A percentile compares a stretch with the other conserved stretches of the same genome.
These are phyloP conservation scores for Ganoderma sinense DNA, from an alignment of 1,284 basidiomycete genomes.

Conservation along the genomic window DNA sequence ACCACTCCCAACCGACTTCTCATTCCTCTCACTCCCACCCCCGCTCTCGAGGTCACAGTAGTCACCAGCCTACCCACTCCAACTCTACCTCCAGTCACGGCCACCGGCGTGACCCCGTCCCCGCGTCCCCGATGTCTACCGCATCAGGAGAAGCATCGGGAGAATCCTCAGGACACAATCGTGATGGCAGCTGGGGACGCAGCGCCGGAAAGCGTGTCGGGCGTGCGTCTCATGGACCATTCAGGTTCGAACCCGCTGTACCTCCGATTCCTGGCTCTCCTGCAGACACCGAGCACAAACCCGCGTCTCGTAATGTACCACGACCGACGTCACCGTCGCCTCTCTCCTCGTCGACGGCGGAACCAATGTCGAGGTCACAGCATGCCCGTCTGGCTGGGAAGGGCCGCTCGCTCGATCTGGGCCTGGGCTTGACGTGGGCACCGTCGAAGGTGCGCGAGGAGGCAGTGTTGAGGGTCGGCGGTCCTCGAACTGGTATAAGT, in stretches of 20 bases:
- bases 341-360: slow-evolving; percentile 35
- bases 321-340: slow-evolving; percentile 21
- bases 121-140: slow-evolving; percentile 38
- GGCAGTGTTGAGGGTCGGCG: slow-evolving; percentile 56
- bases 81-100: slow-evolving; percentile 15
- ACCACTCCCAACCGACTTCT: slow-evolving; percentile 4
- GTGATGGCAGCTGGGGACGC: slow-evolving; percentile 38
- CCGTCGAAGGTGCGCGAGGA: slow-evolving; percentile 70
- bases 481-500: slow-evolving; percentile 15
- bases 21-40: slow-evolving; percentile 13
- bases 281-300: slow-evolving; percentile 34
- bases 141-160: slow-evolving; percentile 39
- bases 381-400: slow-evolving; percentile 52
- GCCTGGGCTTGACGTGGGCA: slow-evolving; percentile 70
- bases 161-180: slow-evolving; percentile 30
- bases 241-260: slow-evolving; percentile 51
- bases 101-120: slow-evolving; percentile 29
- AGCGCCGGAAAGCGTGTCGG: slow-evolving; percentile 37
- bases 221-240: slow-evolving; percentile 43
- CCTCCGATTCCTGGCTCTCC: slow-evolving; percentile 49
- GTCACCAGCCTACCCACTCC: slow-evolving; percentile 18
- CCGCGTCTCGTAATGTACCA: slow-evolving; percentile 16
- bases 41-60: slow-evolving; percentile 6
- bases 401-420: slow-evolving; percentile 73
- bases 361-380: slow-evolving; percentile 35